Evolutionary conservation across 805 yeast species (phyloP).

Genomic region (Nakazawaea siamensis): DNA sequence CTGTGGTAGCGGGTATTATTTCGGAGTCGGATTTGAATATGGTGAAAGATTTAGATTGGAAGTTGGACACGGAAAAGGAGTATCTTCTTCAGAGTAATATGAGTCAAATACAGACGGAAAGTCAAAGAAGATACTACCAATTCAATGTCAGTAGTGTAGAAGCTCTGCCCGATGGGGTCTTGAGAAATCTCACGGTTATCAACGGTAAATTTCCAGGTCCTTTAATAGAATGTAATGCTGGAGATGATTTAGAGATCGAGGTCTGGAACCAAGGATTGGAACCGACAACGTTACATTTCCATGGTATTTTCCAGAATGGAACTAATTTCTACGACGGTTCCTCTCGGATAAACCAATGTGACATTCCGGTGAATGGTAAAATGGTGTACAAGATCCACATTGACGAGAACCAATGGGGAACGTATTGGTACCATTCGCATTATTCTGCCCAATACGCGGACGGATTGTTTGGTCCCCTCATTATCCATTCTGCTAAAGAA

Average conservation of each 20-base stretch:
- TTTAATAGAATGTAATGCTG: conserved; percentile 14
- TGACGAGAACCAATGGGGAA: conserved; percentile 14
- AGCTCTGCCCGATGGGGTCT: conserved; percentile 9
- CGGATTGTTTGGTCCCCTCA: conserved; percentile 17
- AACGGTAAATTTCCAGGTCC: conserved; percentile 18
- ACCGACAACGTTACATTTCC: conserved; percentile 16
- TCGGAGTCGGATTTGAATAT: too few relatives aligned
- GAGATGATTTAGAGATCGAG: conserved; percentile 15
- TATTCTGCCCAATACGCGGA: conserved; percentile 17
- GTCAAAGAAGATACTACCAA: conserved; percentile 1
- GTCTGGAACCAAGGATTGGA: conserved; percentile 13
- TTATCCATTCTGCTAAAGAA: conserved; percentile 14
- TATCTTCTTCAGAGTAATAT: conserved; percentile 15
- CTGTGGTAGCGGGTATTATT: too few relatives aligned
- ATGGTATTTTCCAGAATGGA: conserved; percentile 15
- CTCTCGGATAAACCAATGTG: conserved; percentile 15
- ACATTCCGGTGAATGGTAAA: conserved; percentile 9
- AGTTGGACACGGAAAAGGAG: conserved; percentile 18
- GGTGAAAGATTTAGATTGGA: conserved; percentile 15
- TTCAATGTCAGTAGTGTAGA: conserved; percentile 2
- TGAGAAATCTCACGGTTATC: conserved; percentile 13
- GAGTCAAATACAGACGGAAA: too few relatives aligned
- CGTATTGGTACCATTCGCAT: conserved; percentile 20
- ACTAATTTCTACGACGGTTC: conserved; percentile 18
- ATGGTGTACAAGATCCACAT: conserved; percentile 14